These are phyloP conservation scores for Puccinia hordei DNA, from an alignment of 1,284 basidiomycete species.

Conservation along the genomic window DNA sequence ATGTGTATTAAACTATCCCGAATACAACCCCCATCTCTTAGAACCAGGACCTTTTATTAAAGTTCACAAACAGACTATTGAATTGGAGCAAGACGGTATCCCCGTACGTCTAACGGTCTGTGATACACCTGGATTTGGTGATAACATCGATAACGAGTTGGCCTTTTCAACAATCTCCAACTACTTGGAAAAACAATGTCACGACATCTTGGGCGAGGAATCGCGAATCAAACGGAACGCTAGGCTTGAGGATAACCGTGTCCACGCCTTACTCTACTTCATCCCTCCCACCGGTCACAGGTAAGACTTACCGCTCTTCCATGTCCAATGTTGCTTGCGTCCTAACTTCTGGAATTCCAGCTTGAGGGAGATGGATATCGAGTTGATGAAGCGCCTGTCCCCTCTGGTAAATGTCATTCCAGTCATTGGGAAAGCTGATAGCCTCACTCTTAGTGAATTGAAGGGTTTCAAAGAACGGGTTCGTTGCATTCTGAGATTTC, in stretches of 20 bases:
- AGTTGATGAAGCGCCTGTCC: constrained; percentile 92
- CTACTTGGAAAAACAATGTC: constrained; percentile 97
- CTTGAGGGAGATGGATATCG: constrained; percentile 97
- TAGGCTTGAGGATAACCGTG: constrained; percentile 93
- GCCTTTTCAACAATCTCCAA: constrained; percentile 74
- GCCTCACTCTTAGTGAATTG: constrained; percentile 85
- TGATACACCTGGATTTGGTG: constrained; percentile 97
- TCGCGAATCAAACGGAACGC: constrained; percentile 99
- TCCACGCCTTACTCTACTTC: constrained; percentile 94
- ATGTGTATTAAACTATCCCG: neutral
- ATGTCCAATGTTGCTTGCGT: too few relatives aligned
- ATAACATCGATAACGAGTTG: constrained; percentile 98
- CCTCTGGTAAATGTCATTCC: constrained; percentile 98
- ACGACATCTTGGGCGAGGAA: constrained; percentile 97
- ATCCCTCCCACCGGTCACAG: constrained; percentile 89
- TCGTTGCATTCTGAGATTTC: constrained; percentile 56
- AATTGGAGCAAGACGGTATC: constrained; percentile 97
- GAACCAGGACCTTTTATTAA: constrained; percentile 57
- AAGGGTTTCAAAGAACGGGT: constrained; percentile 95
- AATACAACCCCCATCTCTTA: neutral
- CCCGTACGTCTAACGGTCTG: constrained; percentile 97
- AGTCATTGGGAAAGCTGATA: constrained; percentile 95
- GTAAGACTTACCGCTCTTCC: neutral
- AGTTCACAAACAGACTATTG: constrained; percentile 60
- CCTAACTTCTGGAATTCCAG: neutral